A percentile compares a stretch with the other conserved stretches of the same genome.
Conservation (phyloP, 2,329 filamentous ascomycete genomes). For the Colletotrichum aenigma region DNA sequence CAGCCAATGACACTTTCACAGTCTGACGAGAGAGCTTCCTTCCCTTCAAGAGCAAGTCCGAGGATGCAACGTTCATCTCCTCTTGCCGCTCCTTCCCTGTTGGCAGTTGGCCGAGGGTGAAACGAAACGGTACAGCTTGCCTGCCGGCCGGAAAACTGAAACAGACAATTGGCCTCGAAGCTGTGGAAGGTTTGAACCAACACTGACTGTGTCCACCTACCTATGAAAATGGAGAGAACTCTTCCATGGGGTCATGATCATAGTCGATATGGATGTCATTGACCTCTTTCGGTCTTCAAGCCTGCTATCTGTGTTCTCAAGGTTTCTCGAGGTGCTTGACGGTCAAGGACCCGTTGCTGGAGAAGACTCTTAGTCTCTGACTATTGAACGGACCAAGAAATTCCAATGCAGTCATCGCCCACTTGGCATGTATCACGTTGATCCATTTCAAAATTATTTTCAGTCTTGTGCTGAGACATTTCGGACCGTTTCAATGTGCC, state of each 20-base stretch:
- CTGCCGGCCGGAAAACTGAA: neutral
- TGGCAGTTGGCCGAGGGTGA: neutral
- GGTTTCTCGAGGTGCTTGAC: neutral
- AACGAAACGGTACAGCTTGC: neutral
- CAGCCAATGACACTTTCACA: neutral
- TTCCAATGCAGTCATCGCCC: neutral
- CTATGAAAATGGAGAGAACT: too few species aligned
- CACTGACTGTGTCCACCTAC: too few species aligned
- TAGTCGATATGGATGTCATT: neutral
- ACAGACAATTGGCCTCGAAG: neutral
- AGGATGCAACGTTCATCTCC: neutral
- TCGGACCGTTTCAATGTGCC: neutral
- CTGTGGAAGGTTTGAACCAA: neutral
- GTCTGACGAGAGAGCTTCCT: neutral
- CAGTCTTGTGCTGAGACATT: neutral
- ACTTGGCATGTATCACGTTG: neutral
- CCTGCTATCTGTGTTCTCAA: neutral
- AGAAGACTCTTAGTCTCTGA: neutral
- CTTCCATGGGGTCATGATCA: too few species aligned
- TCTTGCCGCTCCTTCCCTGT: neutral
- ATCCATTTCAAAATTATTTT: neutral
- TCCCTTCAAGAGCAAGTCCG: neutral
- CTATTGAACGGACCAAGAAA: neutral
- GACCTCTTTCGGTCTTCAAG: fast-evolving
- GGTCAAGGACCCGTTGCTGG: fast-evolving